Conservation (phyloP, 306 rosid genomes). For the Sindora glabra region DNA sequence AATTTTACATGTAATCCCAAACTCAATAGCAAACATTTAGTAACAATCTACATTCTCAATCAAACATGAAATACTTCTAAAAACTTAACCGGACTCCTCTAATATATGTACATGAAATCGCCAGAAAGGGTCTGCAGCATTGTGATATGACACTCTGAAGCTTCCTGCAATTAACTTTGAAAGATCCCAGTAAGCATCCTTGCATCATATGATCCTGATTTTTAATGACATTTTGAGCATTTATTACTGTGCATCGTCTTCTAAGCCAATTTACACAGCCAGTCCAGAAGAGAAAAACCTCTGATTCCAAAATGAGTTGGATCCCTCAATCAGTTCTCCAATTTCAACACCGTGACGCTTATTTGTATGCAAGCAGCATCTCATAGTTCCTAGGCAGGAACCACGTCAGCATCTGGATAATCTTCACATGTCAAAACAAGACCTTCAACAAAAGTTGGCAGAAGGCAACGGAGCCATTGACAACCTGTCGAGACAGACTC, state of each 20-base stretch:
- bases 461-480: slow-evolving; percentile 81
- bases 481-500: slow-evolving; percentile 88
- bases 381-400: slow-evolving; percentile 61
- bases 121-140: slow-evolving; percentile 9
- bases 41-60: slow-evolving; percentile 6
- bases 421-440: slow-evolving; percentile 78
- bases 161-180: no score
- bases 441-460: slow-evolving; percentile 77
- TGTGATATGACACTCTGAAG: no score
- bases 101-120: slow-evolving; percentile 52
- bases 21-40: slow-evolving; percentile 9
- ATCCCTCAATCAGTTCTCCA: slow-evolving; percentile 14
- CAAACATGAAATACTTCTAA: slow-evolving; percentile 17
- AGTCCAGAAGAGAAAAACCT: slow-evolving; percentile 23
- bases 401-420: slow-evolving; percentile 64
- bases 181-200: slow-evolving; percentile 1
- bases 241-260: slow-evolving; percentile 27
- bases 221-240: slow-evolving; percentile 17
- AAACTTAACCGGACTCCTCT: slow-evolving; percentile 44
- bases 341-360: slow-evolving; percentile 21
- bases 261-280: slow-evolving; percentile 35
- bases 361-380: slow-evolving; percentile 14
- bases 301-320: slow-evolving; percentile 10
- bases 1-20: slow-evolving; percentile 20
- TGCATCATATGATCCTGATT: slow-evolving; percentile 12